Percentiles rank a stretch among this genome's conserved stretches.
phyloP scores from a whole-genome alignment of 2,329 filamentous ascomycete species.

The Penicillium psychrosexuale region DNA sequence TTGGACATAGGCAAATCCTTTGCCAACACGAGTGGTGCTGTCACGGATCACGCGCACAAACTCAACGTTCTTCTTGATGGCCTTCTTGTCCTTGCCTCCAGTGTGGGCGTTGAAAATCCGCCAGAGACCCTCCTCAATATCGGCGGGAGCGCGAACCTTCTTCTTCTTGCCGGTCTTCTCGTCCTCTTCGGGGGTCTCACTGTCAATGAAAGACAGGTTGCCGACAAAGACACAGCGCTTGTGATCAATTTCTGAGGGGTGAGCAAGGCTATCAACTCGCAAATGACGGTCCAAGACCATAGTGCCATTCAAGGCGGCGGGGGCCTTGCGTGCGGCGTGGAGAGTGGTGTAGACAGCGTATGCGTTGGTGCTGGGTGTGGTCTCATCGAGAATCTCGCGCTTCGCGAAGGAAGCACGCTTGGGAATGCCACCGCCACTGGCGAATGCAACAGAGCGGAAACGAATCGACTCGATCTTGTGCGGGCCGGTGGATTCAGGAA shows the following conservation, averaged over 20 bases:
- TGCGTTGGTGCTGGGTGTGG: constrained; percentile 88
- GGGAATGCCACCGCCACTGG: constrained; percentile 65
- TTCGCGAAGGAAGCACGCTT: constrained; percentile 95
- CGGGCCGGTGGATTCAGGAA: constrained; percentile 48
- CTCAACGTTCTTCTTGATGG: constrained; percentile 74
- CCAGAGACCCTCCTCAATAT: constrained; percentile 78
- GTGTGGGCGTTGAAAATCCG: constrained; percentile 41
- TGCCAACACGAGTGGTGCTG: constrained; percentile 84
- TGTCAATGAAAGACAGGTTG: constrained; percentile 93
- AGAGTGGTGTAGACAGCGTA: constrained; percentile 84
- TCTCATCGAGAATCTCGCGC: constrained; percentile 84
- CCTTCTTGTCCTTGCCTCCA: constrained; percentile 27
- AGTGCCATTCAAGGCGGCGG: constrained; percentile 75
- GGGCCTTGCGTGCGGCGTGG: constrained; percentile 71
- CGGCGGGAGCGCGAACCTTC: constrained; percentile 72
- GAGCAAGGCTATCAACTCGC: constrained; percentile 84
- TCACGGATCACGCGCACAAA: constrained; percentile 91
- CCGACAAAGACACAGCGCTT: constrained; percentile 93
- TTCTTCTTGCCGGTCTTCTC: constrained; percentile 62
- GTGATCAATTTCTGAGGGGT: constrained; percentile 78
- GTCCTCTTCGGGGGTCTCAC: constrained; percentile 67
- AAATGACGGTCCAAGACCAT: constrained; percentile 82
- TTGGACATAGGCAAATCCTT: constrained; percentile 96
- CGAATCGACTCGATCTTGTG: constrained; percentile 86
- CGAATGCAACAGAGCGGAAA: constrained; percentile 89